A percentile compares a stretch with the other conserved stretches of the same genome.
Evolutionary conservation across 129 eudicot genomes (phyloP).

Genomic region (Deinandra increscens): DNA sequence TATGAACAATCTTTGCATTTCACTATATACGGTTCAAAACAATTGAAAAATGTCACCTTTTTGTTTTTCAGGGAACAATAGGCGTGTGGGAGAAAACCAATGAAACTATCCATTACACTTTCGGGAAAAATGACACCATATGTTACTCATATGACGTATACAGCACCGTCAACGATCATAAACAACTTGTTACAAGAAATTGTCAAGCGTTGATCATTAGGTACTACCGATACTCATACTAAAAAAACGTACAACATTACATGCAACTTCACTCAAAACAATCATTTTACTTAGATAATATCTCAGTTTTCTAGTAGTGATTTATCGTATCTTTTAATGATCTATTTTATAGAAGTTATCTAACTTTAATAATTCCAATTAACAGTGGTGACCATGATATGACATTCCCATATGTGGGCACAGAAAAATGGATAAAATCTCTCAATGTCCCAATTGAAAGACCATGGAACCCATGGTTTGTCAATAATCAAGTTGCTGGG

Average conservation of each 20-base stretch:
- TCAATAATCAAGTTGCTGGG: constrained; percentile 21
- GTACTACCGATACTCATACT: constrained; percentile 1
- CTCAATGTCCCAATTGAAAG: constrained; percentile 24
- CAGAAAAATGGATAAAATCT: constrained; percentile 19
- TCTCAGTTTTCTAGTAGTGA: no score
- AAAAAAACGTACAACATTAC: no score
- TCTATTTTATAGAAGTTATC: no score
- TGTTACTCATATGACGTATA: constrained; percentile 23
- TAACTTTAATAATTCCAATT: background rate
- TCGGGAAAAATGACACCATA: constrained; percentile 6
- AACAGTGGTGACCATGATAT: constrained; percentile 39
- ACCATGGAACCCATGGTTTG: constrained; percentile 12
- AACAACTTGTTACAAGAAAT: constrained; percentile 11
- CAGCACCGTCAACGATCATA: constrained; percentile 1
- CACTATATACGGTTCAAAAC: no score
- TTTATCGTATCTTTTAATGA: no score
- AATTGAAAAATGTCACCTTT: no score
- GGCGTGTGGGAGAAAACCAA: constrained; percentile 20
- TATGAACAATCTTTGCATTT: no score
- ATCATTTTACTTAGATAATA: background rate
- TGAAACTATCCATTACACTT: constrained; percentile 12
- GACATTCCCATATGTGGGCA: constrained; percentile 30
- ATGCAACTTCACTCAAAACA: no score
- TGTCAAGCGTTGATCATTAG: constrained; percentile 11
- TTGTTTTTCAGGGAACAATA: constrained; percentile 28